Conservation (phyloP, 2,329 filamentous ascomycete genomes). For the Trichothecium roseum region DNA sequence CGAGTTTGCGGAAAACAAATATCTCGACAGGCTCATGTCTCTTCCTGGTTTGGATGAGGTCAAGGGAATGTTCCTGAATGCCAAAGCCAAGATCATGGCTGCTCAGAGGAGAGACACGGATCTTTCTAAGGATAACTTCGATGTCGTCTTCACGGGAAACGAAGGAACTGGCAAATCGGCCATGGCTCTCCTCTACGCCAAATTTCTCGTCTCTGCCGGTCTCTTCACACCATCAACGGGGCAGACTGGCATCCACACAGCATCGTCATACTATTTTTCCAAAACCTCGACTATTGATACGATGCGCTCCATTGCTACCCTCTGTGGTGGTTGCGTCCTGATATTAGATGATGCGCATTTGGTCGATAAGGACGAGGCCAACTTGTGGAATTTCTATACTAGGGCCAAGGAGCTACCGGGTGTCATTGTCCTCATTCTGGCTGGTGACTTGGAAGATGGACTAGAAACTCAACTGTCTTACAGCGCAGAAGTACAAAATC, state of each 20-base stretch:
- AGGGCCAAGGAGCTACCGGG: slow-evolving; percentile 14
- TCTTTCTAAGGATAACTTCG: slow-evolving; percentile 29
- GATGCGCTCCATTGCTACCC: slow-evolving; percentile 28
- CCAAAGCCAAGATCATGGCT: slow-evolving; percentile 35
- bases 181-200: slow-evolving; percentile 45
- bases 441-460: slow-evolving; percentile 15
- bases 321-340: slow-evolving; percentile 46
- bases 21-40: slow-evolving; percentile 48
- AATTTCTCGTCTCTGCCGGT: slow-evolving; percentile 27
- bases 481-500: slow-evolving; percentile 11
- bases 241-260: slow-evolving; percentile 26
- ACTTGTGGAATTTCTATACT: slow-evolving; percentile 16
- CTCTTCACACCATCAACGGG: slow-evolving; percentile 21
- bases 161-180: slow-evolving; percentile 43
- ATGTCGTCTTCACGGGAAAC: slow-evolving; percentile 18
- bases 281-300: slow-evolving; percentile 21
- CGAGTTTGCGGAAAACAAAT: slow-evolving; percentile 36
- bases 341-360: slow-evolving; percentile 18
- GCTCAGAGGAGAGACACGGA: slow-evolving; percentile 36
- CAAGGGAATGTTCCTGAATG: slow-evolving; percentile 43
- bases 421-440: slow-evolving; percentile 17
- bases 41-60: slow-evolving; percentile 54
- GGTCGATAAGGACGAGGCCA: slow-evolving; percentile 16
- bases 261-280: slow-evolving; percentile 16
- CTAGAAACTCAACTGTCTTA: slow-evolving; percentile 2